phyloP scores from a whole-genome alignment of 257 asterid species.

The Fraxinus excelsior region DNA sequence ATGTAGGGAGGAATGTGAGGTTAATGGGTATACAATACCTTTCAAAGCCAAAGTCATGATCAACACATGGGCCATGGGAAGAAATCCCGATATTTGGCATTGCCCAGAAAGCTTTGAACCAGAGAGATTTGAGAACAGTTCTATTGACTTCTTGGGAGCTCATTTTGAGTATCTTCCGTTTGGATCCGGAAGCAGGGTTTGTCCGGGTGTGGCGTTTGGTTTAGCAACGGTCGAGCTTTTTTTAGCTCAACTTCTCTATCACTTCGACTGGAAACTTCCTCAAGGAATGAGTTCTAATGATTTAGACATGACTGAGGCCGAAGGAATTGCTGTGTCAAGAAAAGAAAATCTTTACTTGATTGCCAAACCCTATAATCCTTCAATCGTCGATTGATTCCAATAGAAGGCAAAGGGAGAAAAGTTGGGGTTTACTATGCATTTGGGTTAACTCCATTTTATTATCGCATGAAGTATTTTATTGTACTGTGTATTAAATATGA shows the following conservation, averaged over 20 bases:
- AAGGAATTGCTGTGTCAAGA: slow-evolving; percentile 1
- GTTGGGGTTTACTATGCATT: neutral
- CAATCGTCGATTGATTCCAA: neutral
- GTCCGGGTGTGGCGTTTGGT: slow-evolving; percentile 16
- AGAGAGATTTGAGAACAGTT: slow-evolving; percentile 7
- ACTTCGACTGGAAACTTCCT: slow-evolving; percentile 21
- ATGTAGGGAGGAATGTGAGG: neutral
- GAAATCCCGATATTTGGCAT: neutral
- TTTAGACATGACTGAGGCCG: slow-evolving; percentile 8
- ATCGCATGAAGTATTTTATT: too few relatives aligned
- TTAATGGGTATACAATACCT: slow-evolving; percentile 12
- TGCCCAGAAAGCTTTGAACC: neutral
- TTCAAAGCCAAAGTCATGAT: slow-evolving; percentile 7
- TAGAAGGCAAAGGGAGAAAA: neutral
- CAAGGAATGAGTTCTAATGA: neutral
- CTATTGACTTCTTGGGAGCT: slow-evolving; percentile 1
- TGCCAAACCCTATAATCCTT: slow-evolving; percentile 1
- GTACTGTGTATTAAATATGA: too few relatives aligned
- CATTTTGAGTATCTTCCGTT: slow-evolving; percentile 12
- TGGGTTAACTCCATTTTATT: too few relatives aligned
- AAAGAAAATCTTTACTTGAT: slow-evolving; percentile 11
- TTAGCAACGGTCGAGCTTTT: neutral
- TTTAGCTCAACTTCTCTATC: slow-evolving; percentile 16
- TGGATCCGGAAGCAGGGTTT: slow-evolving; percentile 16
- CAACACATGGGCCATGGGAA: slow-evolving; percentile 8